phyloP scores from a whole-genome alignment of 2,329 filamentous ascomycete species.

The Talaromyces sp. region DNA sequence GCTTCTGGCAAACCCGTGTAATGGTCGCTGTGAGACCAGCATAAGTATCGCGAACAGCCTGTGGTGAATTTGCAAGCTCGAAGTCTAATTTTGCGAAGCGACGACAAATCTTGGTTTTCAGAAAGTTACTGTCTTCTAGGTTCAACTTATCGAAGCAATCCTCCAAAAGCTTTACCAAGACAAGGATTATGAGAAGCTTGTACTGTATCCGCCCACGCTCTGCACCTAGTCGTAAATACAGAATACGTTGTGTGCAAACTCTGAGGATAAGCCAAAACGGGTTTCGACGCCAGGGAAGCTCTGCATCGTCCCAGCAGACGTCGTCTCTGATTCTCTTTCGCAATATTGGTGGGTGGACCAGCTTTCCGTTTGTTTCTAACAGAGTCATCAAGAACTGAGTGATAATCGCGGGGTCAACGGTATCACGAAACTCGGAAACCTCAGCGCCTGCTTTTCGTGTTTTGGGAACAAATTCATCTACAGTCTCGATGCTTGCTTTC shows the following conservation, averaged over 20 bases:
- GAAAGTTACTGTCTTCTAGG: constrained; percentile 33
- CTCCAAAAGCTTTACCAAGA: constrained; percentile 45
- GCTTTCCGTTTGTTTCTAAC: constrained; percentile 50
- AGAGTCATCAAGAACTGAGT: constrained; percentile 57
- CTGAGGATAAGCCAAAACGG: constrained; percentile 60
- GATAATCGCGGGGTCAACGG: constrained; percentile 52
- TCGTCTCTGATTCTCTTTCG: constrained; percentile 60
- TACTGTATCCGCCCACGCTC: constrained; percentile 47
- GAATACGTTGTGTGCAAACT: constrained; percentile 51
- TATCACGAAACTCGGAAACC: constrained; percentile 56
- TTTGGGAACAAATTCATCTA: background rate
- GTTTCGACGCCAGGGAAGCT: constrained; percentile 57
- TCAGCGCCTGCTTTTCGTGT: constrained; percentile 6
- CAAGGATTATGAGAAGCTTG: constrained; percentile 51
- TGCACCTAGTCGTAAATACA: constrained; percentile 38
- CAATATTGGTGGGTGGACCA: constrained; percentile 33
- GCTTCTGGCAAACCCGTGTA: background rate
- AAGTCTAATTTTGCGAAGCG: constrained; percentile 55
- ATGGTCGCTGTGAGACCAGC: background rate
- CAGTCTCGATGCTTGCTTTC: background rate
- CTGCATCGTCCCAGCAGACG: constrained; percentile 44
- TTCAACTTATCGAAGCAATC: constrained; percentile 27
- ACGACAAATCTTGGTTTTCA: constrained; percentile 52
- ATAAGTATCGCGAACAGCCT: background rate
- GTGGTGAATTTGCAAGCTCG: background rate